A percentile compares a stretch with the other conserved stretches of the same genome.
These are phyloP conservation scores for Acanthamoeba rhysodes DNA, from an alignment of 208 protist genomes.

Conservation along the genomic window DNA sequence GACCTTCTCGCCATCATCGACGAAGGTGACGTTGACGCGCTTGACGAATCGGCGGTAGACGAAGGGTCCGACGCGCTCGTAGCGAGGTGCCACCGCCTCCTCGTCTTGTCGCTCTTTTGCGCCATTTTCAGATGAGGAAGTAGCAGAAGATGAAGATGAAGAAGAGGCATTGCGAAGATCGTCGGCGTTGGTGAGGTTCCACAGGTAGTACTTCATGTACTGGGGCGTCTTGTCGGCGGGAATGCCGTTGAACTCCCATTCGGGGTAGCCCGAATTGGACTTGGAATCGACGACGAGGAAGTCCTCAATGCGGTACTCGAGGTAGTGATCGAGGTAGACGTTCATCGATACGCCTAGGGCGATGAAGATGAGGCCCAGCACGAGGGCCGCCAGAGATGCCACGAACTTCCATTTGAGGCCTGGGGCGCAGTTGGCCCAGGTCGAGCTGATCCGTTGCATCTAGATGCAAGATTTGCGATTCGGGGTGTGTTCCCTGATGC, in stretches of 20 bases:
- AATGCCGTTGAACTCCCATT: conserved; percentile 36
- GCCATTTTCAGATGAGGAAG: neutral
- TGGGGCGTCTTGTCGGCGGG: neutral
- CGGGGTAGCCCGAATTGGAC: neutral
- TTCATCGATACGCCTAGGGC: conserved; percentile 2
- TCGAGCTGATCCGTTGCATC: neutral
- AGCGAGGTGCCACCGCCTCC: neutral
- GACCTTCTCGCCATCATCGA: conserved; percentile 34
- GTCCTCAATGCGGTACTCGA: neutral
- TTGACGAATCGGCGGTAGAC: conserved; percentile 38
- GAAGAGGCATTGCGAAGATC: neutral
- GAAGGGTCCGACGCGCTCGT: conserved; percentile 51
- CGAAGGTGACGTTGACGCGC: conserved; percentile 36
- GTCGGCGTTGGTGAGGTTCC: conserved; percentile 71
- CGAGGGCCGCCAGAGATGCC: neutral
- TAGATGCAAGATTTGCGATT: no score
- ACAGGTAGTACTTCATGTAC: conserved; percentile 53
- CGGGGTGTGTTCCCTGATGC: no score
- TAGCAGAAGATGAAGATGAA: neutral
- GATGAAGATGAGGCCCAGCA: conserved; percentile 34
- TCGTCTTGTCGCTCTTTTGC: neutral
- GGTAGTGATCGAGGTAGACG: neutral
- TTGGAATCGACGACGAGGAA: conserved; percentile 54
- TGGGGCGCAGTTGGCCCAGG: conserved; percentile 53
- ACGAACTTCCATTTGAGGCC: conserved; percentile 68